Conservation (phyloP, 78 protist genomes). For the Guillardia theta region DNA sequence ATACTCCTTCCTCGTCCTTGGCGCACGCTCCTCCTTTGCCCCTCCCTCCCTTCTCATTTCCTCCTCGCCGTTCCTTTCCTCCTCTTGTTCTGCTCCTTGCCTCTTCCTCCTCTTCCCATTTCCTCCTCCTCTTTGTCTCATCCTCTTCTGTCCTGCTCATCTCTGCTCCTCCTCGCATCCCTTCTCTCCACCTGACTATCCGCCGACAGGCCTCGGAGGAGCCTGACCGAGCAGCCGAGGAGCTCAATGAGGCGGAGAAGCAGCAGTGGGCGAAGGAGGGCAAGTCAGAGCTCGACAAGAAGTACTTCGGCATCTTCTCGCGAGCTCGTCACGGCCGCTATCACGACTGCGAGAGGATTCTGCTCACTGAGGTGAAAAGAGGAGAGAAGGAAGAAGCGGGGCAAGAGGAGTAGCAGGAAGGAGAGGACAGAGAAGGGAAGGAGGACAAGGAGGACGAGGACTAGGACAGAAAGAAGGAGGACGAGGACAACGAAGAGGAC, state of each 20-base stretch:
- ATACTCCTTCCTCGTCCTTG: too few species aligned
- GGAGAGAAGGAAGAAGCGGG: too few species aligned
- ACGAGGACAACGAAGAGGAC: too few species aligned
- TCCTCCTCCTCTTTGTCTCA: not conserved
- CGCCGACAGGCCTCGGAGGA: not conserved
- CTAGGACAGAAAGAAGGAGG: too few species aligned
- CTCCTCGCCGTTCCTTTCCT: not conserved
- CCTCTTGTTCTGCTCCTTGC: not conserved
- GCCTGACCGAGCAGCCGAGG: not conserved
- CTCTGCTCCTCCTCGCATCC: not conserved
- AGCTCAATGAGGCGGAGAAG: not conserved
- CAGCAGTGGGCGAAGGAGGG: not conserved
- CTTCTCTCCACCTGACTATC: not conserved
- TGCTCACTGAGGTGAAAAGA: not conserved
- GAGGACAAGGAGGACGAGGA: too few species aligned
- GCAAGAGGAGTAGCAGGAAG: too few species aligned
- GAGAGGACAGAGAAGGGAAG: too few species aligned
- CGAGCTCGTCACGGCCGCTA: not conserved
- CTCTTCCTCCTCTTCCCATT: not conserved
- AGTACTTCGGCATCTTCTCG: constrained; percentile 17
- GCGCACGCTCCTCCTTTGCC: not conserved
- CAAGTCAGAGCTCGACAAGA: constrained; percentile 4
- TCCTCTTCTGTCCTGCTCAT: not conserved
- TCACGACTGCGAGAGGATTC: not conserved
- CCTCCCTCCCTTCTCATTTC: not conserved